phyloP scores from a whole-genome alignment of 2,329 filamentous ascomycete species.

The Neonectria magnoliae region DNA sequence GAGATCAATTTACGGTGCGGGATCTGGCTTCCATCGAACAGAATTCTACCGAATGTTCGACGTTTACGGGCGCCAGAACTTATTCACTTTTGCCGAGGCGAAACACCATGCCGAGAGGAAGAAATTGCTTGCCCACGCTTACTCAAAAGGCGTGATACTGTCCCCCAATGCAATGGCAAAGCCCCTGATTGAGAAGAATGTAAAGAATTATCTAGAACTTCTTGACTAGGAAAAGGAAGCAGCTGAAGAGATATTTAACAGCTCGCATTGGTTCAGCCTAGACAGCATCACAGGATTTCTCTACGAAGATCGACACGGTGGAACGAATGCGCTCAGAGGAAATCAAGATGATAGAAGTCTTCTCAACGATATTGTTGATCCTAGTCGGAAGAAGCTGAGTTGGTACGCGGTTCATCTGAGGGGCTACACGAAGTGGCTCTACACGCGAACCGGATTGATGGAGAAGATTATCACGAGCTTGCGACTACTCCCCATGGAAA shows the following conservation, averaged over 20 bases:
- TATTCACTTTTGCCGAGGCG: constrained; percentile 60
- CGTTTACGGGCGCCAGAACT: constrained; percentile 60
- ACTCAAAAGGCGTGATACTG: constrained; percentile 59
- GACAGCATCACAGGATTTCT: constrained; percentile 63
- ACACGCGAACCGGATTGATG: constrained; percentile 50
- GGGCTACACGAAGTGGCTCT: constrained; percentile 58
- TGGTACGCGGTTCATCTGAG: constrained; percentile 62
- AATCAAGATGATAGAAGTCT: constrained; percentile 50
- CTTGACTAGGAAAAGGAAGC: constrained; percentile 48
- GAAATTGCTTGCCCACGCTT: constrained; percentile 62
- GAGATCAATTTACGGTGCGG: constrained; percentile 64
- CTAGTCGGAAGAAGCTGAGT: constrained; percentile 54
- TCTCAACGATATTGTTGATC: constrained; percentile 59
- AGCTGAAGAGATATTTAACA: constrained; percentile 57
- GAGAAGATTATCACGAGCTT: constrained; percentile 48
- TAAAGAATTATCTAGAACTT: constrained; percentile 51
- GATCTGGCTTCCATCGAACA: constrained; percentile 60
- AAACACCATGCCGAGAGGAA: constrained; percentile 60
- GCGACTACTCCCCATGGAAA: constrained; percentile 58
- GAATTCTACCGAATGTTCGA: constrained; percentile 66
- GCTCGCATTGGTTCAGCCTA: constrained; percentile 62
- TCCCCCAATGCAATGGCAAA: constrained; percentile 20
- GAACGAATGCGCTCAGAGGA: constrained; percentile 55
- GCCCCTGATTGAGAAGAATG: constrained; percentile 34
- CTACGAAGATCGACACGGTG: constrained; percentile 56